phyloP scores from a whole-genome alignment of 805 yeast species.

The Clavispora asparagi region DNA sequence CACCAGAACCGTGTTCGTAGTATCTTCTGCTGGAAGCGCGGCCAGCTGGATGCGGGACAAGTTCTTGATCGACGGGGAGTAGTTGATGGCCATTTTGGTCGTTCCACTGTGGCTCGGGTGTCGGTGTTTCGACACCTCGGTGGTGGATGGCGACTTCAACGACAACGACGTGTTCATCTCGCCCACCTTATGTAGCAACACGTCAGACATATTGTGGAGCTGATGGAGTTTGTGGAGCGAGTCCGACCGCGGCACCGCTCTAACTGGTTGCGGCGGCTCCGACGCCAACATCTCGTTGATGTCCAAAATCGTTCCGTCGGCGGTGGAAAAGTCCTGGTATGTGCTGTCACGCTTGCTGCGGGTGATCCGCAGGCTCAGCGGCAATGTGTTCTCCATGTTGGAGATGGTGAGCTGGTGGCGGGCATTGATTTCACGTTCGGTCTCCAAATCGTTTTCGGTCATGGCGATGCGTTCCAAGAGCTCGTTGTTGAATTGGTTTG shows the following conservation, averaged over 20 bases:
- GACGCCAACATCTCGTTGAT: slow-evolving; percentile 16
- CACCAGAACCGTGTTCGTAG: neutral
- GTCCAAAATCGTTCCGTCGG: slow-evolving; percentile 13
- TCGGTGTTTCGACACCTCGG: slow-evolving; percentile 1
- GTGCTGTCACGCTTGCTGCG: slow-evolving; percentile 8
- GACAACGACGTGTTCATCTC: slow-evolving; percentile 10
- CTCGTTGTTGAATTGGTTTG: slow-evolving; percentile 38
- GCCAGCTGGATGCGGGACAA: neutral
- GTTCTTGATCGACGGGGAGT: slow-evolving; percentile 1
- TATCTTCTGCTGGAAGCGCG: neutral
- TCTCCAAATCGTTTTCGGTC: slow-evolving; percentile 34
- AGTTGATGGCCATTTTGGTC: neutral
- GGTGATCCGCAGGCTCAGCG: no score
- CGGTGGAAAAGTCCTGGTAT: slow-evolving; percentile 10
- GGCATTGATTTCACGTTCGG: slow-evolving; percentile 13
- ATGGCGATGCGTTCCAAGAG: slow-evolving; percentile 38
- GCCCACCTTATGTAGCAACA: slow-evolving; percentile 10
- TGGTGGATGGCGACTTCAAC: slow-evolving; percentile 4
- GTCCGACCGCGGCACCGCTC: slow-evolving; percentile 18
- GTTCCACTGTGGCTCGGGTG: neutral
- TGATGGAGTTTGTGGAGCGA: slow-evolving; percentile 30
- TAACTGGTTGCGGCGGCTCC: slow-evolving; percentile 7
- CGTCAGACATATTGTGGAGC: slow-evolving; percentile 18
- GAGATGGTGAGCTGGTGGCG: slow-evolving; percentile 9
- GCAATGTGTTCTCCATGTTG: slow-evolving; percentile 6